phyloP scores from a whole-genome alignment of 148 eudicot species.

The Dianthus caryophyllus region DNA sequence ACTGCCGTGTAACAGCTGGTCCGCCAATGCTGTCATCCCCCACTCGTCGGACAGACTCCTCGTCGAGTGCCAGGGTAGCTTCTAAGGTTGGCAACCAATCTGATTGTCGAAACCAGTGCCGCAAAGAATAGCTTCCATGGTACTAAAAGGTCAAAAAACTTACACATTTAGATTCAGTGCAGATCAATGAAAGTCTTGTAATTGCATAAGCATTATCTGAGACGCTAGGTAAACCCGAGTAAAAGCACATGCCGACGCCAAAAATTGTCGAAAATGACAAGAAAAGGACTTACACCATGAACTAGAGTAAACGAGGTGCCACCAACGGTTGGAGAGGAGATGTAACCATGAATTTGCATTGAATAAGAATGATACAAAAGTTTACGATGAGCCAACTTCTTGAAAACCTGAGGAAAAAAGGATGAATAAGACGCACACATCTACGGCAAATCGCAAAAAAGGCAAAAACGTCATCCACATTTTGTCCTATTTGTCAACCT shows the following conservation, averaged over 20 bases:
- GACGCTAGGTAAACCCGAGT: not conserved
- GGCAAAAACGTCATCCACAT: not conserved
- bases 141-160: conserved; percentile 44
- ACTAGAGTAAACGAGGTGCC: conserved; percentile 71
- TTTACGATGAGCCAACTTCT: conserved; percentile 71
- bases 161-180: not conserved
- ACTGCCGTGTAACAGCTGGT: conserved; percentile 81
- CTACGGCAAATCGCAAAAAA: not conserved
- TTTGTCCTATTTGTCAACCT: conserved; percentile 43
- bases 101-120: conserved; percentile 96
- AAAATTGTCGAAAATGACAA: conserved; percentile 5
- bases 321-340: conserved; percentile 49
- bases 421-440: conserved; percentile 1
- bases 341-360: conserved; percentile 96
- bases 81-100: conserved; percentile 98
- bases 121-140: conserved; percentile 86
- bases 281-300: conserved; percentile 77
- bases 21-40: conserved; percentile 97
- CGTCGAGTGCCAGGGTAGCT: conserved; percentile 93
- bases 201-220: not conserved
- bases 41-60: conserved; percentile 83
- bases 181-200: not conserved
- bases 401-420: conserved; percentile 56
- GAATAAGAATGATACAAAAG: conserved; percentile 90
- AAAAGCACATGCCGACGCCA: too few species aligned